Percentiles rank a stretch among this genome's conserved stretches.
phyloP scores from a whole-genome alignment of 73 alveolate genomes.

The Paraurostyla sp. region DNA sequence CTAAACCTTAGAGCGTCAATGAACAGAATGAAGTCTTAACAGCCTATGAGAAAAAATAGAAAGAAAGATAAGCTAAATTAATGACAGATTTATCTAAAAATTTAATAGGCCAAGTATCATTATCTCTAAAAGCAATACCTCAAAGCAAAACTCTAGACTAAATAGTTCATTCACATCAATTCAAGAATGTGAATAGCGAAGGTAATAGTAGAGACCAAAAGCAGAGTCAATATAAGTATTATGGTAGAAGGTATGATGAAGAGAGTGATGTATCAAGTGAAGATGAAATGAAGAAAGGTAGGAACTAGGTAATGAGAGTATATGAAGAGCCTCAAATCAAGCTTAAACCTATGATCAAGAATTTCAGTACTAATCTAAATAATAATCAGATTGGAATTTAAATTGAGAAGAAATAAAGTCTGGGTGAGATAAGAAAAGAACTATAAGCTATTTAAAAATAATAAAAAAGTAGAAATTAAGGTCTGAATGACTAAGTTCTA shows the following conservation, averaged over 20 bases:
- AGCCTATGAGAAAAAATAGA: background rate
- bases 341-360: background rate
- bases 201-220: background rate
- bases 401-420: background rate
- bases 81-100: too few relatives aligned
- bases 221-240: background rate
- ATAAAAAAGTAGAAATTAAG: constrained; percentile 22
- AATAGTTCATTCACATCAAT: too few relatives aligned
- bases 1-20: background rate
- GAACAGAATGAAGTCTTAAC: background rate
- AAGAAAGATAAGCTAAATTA: background rate
- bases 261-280: background rate
- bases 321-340: background rate
- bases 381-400: background rate
- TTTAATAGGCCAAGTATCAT: too few relatives aligned
- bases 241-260: background rate
- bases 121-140: too few relatives aligned
- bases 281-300: background rate
- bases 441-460: background rate
- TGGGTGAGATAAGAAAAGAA: constrained; percentile 1
- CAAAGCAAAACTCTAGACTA: background rate
- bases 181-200: background rate
- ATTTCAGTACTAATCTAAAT: background rate
- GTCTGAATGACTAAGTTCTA: background rate
- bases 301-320: background rate